Evolutionary conservation across 306 rosid species (phyloP).

Genomic region (Sesbania bispinosa): DNA sequence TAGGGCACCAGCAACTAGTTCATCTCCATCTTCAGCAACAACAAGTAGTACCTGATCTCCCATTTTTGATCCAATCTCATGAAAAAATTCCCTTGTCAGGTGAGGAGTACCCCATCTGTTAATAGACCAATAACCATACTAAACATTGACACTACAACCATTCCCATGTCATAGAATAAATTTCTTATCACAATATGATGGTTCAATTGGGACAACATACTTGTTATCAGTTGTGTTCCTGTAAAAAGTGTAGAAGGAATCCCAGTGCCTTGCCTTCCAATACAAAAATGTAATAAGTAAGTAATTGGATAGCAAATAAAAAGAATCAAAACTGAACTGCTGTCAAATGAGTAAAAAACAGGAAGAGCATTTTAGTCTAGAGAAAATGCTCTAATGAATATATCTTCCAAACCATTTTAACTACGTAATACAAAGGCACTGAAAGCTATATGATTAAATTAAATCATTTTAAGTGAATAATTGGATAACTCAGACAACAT

Average conservation of each 20-base stretch:
- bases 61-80: conserved; percentile 79
- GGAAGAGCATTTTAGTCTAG: neutral
- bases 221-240: conserved; percentile 88
- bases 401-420: neutral
- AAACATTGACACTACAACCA: conserved; percentile 13
- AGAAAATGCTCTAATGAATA: conserved; percentile 1
- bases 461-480: neutral
- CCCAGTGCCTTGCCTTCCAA: conserved; percentile 90
- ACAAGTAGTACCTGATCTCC: conserved; percentile 81
- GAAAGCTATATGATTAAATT: neutral
- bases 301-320: conserved; percentile 10
- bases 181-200: neutral
- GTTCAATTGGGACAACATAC: conserved; percentile 41
- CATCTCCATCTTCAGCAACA: conserved; percentile 84
- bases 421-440: neutral
- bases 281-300: conserved; percentile 8
- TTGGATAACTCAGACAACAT: neutral
- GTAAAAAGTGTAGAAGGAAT: conserved; percentile 81
- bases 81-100: conserved; percentile 85
- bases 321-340: neutral
- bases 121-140: conserved; percentile 19
- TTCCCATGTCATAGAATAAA: conserved; percentile 8
- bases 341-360: neutral
- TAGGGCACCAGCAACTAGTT: conserved; percentile 91
- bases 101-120: conserved; percentile 96